A percentile compares a stretch with the other conserved stretches of the same genome.
Evolutionary conservation across 306 rosid genomes (phyloP).

Genomic region (Castanea mollissima): DNA sequence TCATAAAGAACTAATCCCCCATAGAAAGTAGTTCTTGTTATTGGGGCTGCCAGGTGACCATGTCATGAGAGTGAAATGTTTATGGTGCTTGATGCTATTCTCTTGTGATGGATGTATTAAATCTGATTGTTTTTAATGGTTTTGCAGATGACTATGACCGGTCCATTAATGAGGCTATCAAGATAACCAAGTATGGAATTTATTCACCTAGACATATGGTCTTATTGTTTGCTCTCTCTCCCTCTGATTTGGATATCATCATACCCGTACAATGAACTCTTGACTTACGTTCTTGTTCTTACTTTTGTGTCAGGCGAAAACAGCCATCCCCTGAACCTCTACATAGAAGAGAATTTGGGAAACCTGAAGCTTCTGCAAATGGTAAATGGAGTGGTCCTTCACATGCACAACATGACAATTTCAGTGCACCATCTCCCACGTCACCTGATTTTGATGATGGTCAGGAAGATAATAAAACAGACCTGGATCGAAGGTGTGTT

Average conservation of each 20-base stretch:
- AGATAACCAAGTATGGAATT: constrained; percentile 82
- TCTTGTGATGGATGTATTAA: constrained; percentile 18
- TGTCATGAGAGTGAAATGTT: background rate
- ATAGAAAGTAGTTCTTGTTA: background rate
- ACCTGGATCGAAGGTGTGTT: constrained; percentile 75
- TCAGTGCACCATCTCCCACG: constrained; percentile 66
- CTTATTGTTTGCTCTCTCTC: background rate
- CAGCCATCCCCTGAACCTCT: constrained; percentile 77
- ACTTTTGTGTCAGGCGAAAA: constrained; percentile 50
- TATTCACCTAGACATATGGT: constrained; percentile 6
- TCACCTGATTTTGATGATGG: constrained; percentile 62
- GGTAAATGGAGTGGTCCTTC: constrained; percentile 76
- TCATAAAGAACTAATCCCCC: no score
- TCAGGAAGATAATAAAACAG: constrained; percentile 58
- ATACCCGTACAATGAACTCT: background rate
- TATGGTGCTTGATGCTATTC: constrained; percentile 1
- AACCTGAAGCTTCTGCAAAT: constrained; percentile 64
- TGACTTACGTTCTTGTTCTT: constrained; percentile 15
- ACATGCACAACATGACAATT: constrained; percentile 46
- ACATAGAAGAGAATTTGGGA: constrained; percentile 61
- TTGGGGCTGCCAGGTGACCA: background rate
- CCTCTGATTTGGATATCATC: background rate
- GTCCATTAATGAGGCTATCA: constrained; percentile 96
- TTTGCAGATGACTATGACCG: constrained; percentile 93
- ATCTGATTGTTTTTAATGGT: constrained; percentile 32